Base-by-base conservation (phyloP, 805 yeast genomes). In the Isabelozyma rhagii region DNA sequence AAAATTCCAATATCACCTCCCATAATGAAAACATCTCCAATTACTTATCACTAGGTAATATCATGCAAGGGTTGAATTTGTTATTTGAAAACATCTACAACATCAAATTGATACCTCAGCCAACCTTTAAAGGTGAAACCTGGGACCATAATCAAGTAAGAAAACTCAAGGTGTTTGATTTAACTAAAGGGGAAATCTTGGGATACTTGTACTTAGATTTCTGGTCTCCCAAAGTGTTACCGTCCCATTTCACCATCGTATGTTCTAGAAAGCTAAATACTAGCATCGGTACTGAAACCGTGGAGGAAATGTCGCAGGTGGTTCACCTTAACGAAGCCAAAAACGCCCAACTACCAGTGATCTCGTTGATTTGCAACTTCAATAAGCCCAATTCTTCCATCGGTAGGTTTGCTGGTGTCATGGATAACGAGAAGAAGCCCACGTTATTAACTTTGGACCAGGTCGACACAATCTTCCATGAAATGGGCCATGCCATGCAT, bases 401-500 rank as follows among this genome's bases (percentile, higher is more conserved):
- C 8, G 60, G 67, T 6, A 56, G 66, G 29, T 60, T 67, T 53
- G 64, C 66, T 2, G 66, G 69, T 1, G 45, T 54, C 7, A 31
- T 31, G 36, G 36, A 31, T 31, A 63, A 56, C 14, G 45, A 47
- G 13, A 57, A 55, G 14, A 43, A 51, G 25, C 79, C 81, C 18
- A 84, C 92, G 29, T 70, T 88, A 15, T 68, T 93, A 39, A 75
- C 85, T 10, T 74, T 89, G 50, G 80, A 78, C 50, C 98, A 94
- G 60, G 91, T 93, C 17, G 97, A 93, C 59, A 94, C 99, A 0
- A 71, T 94, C 15, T 94, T 94, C 72, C 99, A 94, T 68, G 99
- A 94, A 68, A 91, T 94, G 97, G 99, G 99, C 0, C 99, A 94
- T 67, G 98, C 98, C 1, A 87, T 94, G 82, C 99, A 94, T 66